A percentile compares a stretch with the other conserved stretches of the same genome.
Evolutionary conservation across 1,284 basidiomycete species (phyloP).

Genomic region (Sanghuangporus sanghuang): DNA sequence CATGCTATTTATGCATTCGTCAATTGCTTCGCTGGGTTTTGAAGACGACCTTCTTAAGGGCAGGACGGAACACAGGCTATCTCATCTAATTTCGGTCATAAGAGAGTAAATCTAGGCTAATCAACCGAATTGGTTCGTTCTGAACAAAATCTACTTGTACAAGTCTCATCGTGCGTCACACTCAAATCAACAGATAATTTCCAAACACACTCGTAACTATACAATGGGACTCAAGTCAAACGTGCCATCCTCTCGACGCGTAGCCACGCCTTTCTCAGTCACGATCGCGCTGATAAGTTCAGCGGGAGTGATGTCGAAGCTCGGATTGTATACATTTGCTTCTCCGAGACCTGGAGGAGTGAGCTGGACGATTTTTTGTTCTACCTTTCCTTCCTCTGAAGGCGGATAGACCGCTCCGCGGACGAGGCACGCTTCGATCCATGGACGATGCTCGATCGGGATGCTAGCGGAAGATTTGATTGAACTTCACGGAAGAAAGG

Average conservation of each 20-base stretch:
- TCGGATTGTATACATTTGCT: constrained; percentile 79
- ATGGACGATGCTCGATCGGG: constrained; percentile 86
- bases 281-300: constrained; percentile 81
- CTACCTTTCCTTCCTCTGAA: constrained; percentile 34
- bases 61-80: too few species aligned
- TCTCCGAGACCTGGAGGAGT: constrained; percentile 56
- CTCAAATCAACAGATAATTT: neutral
- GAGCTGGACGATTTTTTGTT: constrained; percentile 68
- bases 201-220: constrained; percentile 20
- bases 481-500: neutral
- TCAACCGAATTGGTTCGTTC: neutral
- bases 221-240: constrained; percentile 56
- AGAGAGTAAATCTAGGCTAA: neutral
- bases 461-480: constrained; percentile 48
- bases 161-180: neutral
- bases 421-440: constrained; percentile 82
- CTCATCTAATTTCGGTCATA: neutral
- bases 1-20: too few species aligned
- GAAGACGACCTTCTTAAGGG: too few species aligned
- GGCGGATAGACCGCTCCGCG: constrained; percentile 68
- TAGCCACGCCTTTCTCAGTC: constrained; percentile 84
- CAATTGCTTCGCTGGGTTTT: too few species aligned
- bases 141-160: neutral
- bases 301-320: constrained; percentile 91
- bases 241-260: constrained; percentile 39